phyloP scores from a whole-genome alignment of 176 grass and related monocot species.

The Oryza officinalis region DNA sequence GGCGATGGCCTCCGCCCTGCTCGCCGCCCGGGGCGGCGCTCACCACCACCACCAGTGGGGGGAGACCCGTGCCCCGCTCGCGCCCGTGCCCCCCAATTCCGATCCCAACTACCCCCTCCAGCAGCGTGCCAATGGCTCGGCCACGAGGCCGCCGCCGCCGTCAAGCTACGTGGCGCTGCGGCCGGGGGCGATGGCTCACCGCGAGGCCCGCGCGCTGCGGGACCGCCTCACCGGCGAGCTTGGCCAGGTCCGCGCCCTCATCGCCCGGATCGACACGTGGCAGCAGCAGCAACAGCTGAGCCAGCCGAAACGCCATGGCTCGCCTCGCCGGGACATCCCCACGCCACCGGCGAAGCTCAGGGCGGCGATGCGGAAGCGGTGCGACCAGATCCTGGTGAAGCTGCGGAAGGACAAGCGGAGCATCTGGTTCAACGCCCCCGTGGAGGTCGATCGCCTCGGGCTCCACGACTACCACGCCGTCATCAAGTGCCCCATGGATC shows the following conservation, averaged over 20 bases:
- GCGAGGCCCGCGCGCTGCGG: conserved; percentile 57
- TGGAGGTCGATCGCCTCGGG: conserved; percentile 63
- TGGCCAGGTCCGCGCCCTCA: conserved; percentile 68
- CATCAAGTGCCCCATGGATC: conserved; percentile 87
- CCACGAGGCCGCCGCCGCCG: not conserved
- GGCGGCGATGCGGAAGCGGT: conserved; percentile 62
- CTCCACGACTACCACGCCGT: conserved; percentile 83
- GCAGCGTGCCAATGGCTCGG: conserved; percentile 33
- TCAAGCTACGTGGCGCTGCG: conserved; percentile 38
- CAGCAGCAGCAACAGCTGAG: conserved; percentile 26
- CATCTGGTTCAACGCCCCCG: conserved; percentile 87
- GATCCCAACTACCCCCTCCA: conserved; percentile 38
- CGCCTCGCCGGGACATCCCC: not conserved
- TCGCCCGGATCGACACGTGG: conserved; percentile 71
- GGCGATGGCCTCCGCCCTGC: conserved; percentile 75
- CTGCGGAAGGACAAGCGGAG: conserved; percentile 88
- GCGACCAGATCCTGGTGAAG: conserved; percentile 65
- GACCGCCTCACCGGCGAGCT: conserved; percentile 70
- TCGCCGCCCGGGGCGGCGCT: conserved; percentile 55
- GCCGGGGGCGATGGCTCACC: conserved; percentile 31
- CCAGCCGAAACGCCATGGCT: not conserved
- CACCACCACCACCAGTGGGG: conserved; percentile 51
- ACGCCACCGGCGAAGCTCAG: conserved; percentile 40
- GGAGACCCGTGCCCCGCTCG: conserved; percentile 44
- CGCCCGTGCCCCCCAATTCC: conserved; percentile 46